phyloP scores from a whole-genome alignment of 1,284 basidiomycete species.

The Ceratobasidium sp. region DNA sequence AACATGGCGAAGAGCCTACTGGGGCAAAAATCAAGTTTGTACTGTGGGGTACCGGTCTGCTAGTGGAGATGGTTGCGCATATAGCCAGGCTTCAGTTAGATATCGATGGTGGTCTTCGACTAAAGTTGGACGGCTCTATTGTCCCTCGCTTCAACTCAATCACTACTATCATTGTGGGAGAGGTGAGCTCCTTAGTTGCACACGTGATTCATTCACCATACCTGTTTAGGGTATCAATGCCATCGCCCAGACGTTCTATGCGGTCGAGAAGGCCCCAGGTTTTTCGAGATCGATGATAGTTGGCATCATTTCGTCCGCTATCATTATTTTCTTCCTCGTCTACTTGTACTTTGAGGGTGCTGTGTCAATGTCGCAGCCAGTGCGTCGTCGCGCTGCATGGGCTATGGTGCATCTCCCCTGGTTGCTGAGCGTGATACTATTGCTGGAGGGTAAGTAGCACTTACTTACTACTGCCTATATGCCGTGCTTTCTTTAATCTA shows the following conservation, averaged over 20 bases:
- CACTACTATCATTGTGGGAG: constrained; percentile 38
- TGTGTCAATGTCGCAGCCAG: constrained; percentile 29
- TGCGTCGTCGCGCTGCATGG: constrained; percentile 40
- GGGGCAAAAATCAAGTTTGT: constrained; percentile 35
- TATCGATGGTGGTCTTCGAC: constrained; percentile 26
- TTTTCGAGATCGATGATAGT: not conserved
- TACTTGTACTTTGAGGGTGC: constrained; percentile 44
- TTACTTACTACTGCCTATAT: too few relatives aligned
- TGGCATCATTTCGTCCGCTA: constrained; percentile 13
- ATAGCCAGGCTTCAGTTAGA: constrained; percentile 31
- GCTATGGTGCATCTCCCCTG: constrained; percentile 38
- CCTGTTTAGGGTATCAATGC: constrained; percentile 36
- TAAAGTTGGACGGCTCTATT: constrained; percentile 31
- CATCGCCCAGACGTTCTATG: constrained; percentile 38
- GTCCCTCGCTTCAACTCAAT: constrained; percentile 10
- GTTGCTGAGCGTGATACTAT: constrained; percentile 31
- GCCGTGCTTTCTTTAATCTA: too few relatives aligned
- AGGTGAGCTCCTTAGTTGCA: constrained; percentile 3
- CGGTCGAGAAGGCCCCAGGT: constrained; percentile 35
- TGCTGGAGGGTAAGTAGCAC: constrained; percentile 34
- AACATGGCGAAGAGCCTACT: not conserved
- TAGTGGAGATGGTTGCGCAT: constrained; percentile 38
- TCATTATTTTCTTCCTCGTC: constrained; percentile 38
- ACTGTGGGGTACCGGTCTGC: constrained; percentile 6
- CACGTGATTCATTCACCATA: not conserved